phyloP scores from a whole-genome alignment of 192 early-diverging fungal genomes.

The Piromyces finnis region DNA sequence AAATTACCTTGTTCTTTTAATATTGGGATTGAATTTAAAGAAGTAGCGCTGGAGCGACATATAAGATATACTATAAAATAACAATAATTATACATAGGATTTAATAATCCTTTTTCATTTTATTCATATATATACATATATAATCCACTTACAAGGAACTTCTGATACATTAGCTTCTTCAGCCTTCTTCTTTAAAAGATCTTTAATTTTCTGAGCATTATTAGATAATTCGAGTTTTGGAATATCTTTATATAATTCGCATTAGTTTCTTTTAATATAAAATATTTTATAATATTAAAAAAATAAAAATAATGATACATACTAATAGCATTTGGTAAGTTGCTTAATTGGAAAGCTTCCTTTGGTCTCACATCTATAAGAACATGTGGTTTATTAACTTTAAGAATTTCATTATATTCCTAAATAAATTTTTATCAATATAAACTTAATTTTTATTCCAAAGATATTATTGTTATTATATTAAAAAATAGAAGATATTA shows the following conservation, averaged over 20 bases:
- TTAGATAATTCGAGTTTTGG: neutral
- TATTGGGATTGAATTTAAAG: conserved; percentile 63
- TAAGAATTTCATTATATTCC: conserved; percentile 24
- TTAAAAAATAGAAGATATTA: too few relatives aligned
- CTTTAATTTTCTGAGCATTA: conserved; percentile 8
- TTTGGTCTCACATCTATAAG: conserved; percentile 81
- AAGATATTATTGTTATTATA: too few relatives aligned
- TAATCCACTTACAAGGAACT: neutral
- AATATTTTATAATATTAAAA: too few relatives aligned
- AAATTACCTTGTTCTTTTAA: conserved; percentile 45
- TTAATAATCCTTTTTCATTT: too few relatives aligned
- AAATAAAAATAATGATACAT: too few relatives aligned
- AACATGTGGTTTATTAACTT: conserved; percentile 28
- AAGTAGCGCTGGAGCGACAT: conserved; percentile 80
- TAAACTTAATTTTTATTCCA: too few relatives aligned
- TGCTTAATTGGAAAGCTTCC: conserved; percentile 69
- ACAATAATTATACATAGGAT: too few relatives aligned
- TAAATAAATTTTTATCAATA: neutral
- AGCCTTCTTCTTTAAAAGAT: conserved; percentile 13
- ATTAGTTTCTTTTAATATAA: conserved; percentile 1
- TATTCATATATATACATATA: too few relatives aligned
- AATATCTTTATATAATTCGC: conserved; percentile 25
- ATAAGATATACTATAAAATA: conserved; percentile 72
- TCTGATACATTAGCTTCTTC: neutral
- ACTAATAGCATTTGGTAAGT: conserved; percentile 33